Evolutionary conservation across 2,329 filamentous ascomycete genomes (phyloP).

Genomic region (Colletotrichum godetiae): DNA sequence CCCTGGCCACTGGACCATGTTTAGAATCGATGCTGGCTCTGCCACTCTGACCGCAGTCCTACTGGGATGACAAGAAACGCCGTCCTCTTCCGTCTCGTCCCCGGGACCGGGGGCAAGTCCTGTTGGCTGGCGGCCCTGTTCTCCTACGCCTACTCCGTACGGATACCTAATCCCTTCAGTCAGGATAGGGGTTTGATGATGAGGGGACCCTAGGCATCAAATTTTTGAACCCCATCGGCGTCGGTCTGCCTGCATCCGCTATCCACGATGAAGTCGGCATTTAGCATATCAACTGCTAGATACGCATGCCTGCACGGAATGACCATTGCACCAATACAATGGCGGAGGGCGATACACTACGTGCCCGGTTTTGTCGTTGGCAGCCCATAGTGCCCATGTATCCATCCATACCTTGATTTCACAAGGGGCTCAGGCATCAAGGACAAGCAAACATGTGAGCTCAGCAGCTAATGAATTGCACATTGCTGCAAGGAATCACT

Average conservation of each 20-base stretch:
- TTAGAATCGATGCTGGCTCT: background rate
- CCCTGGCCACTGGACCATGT: background rate
- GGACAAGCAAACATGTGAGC: background rate
- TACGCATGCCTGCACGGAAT: background rate
- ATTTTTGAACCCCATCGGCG: conserved; percentile 2
- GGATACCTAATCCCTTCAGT: conserved; percentile 1
- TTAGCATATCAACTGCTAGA: background rate
- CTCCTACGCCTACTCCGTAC: background rate
- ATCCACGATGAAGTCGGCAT: background rate
- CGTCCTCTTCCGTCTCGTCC: conserved; percentile 26
- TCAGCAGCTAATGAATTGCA: background rate
- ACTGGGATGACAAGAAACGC: conserved; percentile 20
- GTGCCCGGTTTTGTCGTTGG: background rate
- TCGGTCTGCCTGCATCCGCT: background rate
- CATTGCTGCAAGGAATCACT: background rate
- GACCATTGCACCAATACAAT: background rate
- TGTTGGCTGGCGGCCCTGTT: conserved; percentile 4
- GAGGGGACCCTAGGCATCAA: conserved; percentile 4
- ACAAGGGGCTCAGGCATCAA: background rate
- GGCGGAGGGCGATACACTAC: background rate
- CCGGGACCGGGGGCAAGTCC: conserved; percentile 11
- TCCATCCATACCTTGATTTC: background rate
- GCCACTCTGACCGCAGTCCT: conserved; percentile 4
- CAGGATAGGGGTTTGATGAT: conserved; percentile 7
- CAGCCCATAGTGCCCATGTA: background rate